Conservation (phyloP, 148 eudicot species). For the Silene latifolia region DNA sequence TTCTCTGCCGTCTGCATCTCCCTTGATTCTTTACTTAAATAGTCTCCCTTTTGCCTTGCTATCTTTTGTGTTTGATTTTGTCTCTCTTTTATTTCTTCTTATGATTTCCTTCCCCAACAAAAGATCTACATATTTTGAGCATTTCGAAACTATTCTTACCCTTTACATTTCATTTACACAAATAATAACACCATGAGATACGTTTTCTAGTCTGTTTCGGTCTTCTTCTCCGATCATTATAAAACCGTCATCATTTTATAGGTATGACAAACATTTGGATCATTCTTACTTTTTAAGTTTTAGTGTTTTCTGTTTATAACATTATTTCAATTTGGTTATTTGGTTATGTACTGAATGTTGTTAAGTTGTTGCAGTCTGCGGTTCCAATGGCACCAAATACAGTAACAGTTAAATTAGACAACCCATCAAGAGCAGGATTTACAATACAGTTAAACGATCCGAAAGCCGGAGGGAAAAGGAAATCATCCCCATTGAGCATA, state of each 20-base stretch:
- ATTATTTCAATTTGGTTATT: too few relatives aligned
- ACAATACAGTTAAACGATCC: constrained; percentile 6
- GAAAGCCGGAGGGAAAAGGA: constrained; percentile 18
- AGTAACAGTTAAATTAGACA: constrained; percentile 12
- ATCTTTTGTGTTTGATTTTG: constrained; percentile 12
- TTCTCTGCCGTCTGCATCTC: constrained; percentile 15
- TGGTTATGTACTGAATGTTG: too few relatives aligned
- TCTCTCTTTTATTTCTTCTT: background rate
- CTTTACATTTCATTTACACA: background rate
- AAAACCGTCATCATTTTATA: too few relatives aligned
- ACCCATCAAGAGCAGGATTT: constrained; percentile 15
- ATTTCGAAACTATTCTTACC: background rate
- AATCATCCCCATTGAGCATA: constrained; percentile 13
- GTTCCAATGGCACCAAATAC: constrained; percentile 24
- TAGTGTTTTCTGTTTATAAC: too few relatives aligned
- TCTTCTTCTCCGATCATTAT: too few relatives aligned
- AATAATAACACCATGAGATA: too few relatives aligned
- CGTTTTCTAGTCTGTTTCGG: too few relatives aligned
- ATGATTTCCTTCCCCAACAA: background rate
- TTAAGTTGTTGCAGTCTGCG: background rate
- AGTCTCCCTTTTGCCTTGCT: background rate
- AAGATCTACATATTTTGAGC: background rate
- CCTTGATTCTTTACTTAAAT: constrained; percentile 13
- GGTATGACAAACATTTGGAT: too few relatives aligned
- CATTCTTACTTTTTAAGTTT: too few relatives aligned